phyloP scores from a whole-genome alignment of 257 asterid species.

The Solanum sejunctum region DNA sequence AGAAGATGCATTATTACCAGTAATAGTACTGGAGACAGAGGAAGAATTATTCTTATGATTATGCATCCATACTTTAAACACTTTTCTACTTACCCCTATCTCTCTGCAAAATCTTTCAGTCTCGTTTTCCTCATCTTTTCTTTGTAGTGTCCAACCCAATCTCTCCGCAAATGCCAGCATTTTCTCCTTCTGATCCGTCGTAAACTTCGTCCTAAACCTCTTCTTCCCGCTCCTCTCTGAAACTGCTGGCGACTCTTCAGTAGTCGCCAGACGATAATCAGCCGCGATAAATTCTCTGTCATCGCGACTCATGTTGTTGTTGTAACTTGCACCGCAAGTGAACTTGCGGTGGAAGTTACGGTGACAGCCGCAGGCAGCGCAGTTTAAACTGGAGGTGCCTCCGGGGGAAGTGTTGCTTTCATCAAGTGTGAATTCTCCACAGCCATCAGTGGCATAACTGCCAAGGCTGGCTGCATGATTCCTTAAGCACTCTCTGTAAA shows the following conservation, averaged over 20 bases:
- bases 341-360: constrained; percentile 55
- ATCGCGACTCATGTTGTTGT: constrained; percentile 3
- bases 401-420: neutral
- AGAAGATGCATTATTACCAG: constrained; percentile 47
- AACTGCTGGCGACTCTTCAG: constrained; percentile 8
- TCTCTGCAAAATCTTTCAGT: constrained; percentile 55
- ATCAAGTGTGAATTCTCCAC: constrained; percentile 49
- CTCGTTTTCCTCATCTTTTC: constrained; percentile 50
- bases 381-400: constrained; percentile 10
- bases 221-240: constrained; percentile 35
- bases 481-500: constrained; percentile 46
- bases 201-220: constrained; percentile 55
- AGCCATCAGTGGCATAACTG: constrained; percentile 75
- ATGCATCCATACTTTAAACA: constrained; percentile 81
- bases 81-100: constrained; percentile 53
- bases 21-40: constrained; percentile 10
- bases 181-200: constrained; percentile 53
- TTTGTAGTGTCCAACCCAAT: constrained; percentile 54
- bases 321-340: neutral
- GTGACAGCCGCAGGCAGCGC: constrained; percentile 83
- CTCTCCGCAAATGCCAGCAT: constrained; percentile 63
- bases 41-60: constrained; percentile 44
- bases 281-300: neutral
- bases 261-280: neutral
- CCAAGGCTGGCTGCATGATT: constrained; percentile 83